A percentile compares a stretch with the other conserved stretches of the same genome.
These are phyloP conservation scores for Boletus subluridellus DNA, from an alignment of 1,284 basidiomycete genomes.

Conservation along the genomic window DNA sequence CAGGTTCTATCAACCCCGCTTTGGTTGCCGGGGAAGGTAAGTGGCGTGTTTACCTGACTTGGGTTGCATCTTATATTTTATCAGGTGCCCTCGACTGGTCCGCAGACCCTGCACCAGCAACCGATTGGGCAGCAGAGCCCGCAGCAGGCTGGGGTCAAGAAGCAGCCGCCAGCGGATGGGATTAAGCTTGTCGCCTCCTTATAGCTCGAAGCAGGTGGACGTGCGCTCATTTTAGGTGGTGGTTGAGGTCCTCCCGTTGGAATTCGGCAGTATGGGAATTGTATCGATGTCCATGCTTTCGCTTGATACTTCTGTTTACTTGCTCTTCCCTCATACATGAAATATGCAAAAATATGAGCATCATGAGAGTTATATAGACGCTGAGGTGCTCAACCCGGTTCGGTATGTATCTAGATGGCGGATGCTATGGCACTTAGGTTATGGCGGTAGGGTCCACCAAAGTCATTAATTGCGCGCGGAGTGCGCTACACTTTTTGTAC, in stretches of 20 bases:
- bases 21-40: slow-evolving; percentile 61
- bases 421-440: too few species aligned
- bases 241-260: slow-evolving; percentile 1
- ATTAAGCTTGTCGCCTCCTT: slow-evolving; percentile 40
- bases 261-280: slow-evolving; percentile 12
- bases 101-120: slow-evolving; percentile 57
- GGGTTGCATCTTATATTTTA: slow-evolving; percentile 1
- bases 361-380: not conserved
- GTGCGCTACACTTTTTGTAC: too few species aligned
- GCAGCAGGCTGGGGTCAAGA: slow-evolving; percentile 58
- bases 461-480: too few species aligned
- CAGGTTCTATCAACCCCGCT: slow-evolving; percentile 74
- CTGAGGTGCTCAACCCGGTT: not conserved
- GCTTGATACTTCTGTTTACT: slow-evolving; percentile 16
- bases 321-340: slow-evolving; percentile 16
- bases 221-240: not conserved
- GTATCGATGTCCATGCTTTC: slow-evolving; percentile 21
- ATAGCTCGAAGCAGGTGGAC: slow-evolving; percentile 3
- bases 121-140: slow-evolving; percentile 87
- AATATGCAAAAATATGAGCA: slow-evolving; percentile 17
- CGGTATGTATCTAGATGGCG: too few species aligned
- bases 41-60: slow-evolving; percentile 22
- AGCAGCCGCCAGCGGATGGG: slow-evolving; percentile 49
- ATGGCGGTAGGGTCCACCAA: too few species aligned
- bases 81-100: slow-evolving; percentile 82